These are phyloP conservation scores for Colletotrichum shisoi DNA, from an alignment of 2,329 filamentous ascomycete species.

Conservation along the genomic window DNA sequence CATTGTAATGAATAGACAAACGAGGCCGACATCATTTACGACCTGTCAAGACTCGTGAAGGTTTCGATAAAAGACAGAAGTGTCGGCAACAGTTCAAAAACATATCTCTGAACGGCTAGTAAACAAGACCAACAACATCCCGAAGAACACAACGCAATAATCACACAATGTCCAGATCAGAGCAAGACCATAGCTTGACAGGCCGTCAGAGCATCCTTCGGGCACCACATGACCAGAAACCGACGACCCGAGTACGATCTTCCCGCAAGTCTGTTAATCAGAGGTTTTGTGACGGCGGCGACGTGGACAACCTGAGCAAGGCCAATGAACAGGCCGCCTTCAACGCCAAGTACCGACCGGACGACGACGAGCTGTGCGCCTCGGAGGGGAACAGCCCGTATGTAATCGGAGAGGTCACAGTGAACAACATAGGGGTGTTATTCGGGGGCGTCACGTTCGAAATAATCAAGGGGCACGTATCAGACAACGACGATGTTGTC, in stretches of 20 bases:
- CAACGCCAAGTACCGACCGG: not conserved
- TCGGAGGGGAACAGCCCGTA: not conserved
- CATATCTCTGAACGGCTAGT: no score
- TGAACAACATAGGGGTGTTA: not conserved
- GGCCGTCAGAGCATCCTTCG: no score
- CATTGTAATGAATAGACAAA: no score
- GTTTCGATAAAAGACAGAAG: no score
- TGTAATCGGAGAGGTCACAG: not conserved
- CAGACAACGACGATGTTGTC: not conserved
- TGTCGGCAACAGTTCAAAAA: no score
- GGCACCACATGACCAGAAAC: no score
- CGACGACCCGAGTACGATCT: not conserved
- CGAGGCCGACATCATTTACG: no score
- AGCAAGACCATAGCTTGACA: not conserved
- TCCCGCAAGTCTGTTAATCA: not conserved
- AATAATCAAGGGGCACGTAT: not conserved
- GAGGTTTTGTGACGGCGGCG: not conserved
- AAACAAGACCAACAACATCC: not conserved
- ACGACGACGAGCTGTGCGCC: not conserved
- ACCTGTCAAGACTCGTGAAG: no score
- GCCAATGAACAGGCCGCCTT: not conserved
- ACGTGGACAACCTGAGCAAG: not conserved
- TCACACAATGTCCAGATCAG: not conserved
- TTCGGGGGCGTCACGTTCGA: not conserved
- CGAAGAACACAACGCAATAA: not conserved